Evolutionary conservation across 192 early-diverging fungal genomes (phyloP).

Genomic region (Backusella parvicylindrica): DNA sequence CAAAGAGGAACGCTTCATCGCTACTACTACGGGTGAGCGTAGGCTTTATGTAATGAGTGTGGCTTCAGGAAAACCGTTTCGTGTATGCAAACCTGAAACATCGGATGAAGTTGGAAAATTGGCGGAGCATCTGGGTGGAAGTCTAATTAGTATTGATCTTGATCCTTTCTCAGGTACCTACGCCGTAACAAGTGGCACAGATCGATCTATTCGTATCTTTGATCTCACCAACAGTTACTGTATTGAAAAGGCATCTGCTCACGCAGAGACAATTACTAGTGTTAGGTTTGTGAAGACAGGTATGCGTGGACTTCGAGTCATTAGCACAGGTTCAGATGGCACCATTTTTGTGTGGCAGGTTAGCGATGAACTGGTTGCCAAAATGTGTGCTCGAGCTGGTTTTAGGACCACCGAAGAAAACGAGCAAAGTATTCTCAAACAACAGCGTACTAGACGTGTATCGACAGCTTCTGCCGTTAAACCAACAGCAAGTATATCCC

Average conservation of each 20-base stretch:
- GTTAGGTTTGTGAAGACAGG: conserved; percentile 50
- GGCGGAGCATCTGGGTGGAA: conserved; percentile 42
- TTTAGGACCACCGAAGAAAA: background rate
- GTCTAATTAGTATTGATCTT: conserved; percentile 59
- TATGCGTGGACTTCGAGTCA: conserved; percentile 34
- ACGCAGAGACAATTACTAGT: conserved; percentile 71
- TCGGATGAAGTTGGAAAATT: conserved; percentile 32
- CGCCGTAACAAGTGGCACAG: conserved; percentile 60
- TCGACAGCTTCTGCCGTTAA: conserved; percentile 3
- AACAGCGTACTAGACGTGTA: conserved; percentile 16
- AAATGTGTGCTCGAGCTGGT: conserved; percentile 21
- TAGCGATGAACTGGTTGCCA: conserved; percentile 38
- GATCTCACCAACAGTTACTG: conserved; percentile 61
- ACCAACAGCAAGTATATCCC: conserved; percentile 21
- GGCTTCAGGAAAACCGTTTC: conserved; percentile 66
- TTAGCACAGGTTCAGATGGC: conserved; percentile 74
- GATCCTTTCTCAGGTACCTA: conserved; percentile 66
- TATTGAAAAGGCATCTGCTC: conserved; percentile 56
- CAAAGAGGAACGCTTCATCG: conserved; percentile 48
- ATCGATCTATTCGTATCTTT: conserved; percentile 68
- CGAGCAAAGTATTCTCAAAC: background rate
- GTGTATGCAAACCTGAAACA: conserved; percentile 56
- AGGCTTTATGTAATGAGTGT: conserved; percentile 58
- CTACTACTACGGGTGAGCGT: conserved; percentile 67
- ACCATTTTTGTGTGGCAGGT: conserved; percentile 76